Evolutionary conservation across 2,329 filamentous ascomycete species (phyloP).

Genomic region (Chrysosporium keratinophilum): DNA sequence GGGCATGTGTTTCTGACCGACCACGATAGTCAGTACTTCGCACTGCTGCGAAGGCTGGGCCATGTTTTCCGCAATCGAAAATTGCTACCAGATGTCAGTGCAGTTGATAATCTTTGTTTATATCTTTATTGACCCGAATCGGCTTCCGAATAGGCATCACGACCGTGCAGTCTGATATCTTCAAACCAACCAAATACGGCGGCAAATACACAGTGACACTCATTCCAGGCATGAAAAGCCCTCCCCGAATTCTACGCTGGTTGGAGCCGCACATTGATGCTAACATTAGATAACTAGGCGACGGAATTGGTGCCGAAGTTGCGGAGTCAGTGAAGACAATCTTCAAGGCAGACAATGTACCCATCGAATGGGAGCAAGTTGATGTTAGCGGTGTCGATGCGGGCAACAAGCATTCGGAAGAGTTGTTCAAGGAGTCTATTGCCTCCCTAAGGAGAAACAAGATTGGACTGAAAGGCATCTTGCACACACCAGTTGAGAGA

Average conservation of each 20-base stretch:
- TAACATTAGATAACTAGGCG: slow-evolving; percentile 41
- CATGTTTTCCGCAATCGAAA: slow-evolving; percentile 41
- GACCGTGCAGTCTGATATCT: slow-evolving; percentile 86
- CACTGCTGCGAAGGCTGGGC: slow-evolving; percentile 38
- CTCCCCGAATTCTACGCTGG: slow-evolving; percentile 16
- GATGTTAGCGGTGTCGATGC: slow-evolving; percentile 86
- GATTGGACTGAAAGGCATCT: slow-evolving; percentile 95
- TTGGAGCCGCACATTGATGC: neutral
- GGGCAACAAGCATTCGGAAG: slow-evolving; percentile 78
- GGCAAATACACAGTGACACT: slow-evolving; percentile 98
- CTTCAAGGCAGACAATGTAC: slow-evolving; percentile 99
- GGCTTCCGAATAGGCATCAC: slow-evolving; percentile 47
- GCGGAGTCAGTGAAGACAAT: slow-evolving; percentile 97
- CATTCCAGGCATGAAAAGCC: slow-evolving; percentile 62
- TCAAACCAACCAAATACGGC: slow-evolving; percentile 98
- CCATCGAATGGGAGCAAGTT: slow-evolving; percentile 97
- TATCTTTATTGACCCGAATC: neutral
- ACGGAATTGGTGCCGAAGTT: slow-evolving; percentile 96
- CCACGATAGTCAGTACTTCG: slow-evolving; percentile 45
- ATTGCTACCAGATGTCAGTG: slow-evolving; percentile 47
- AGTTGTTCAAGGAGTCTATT: slow-evolving; percentile 90
- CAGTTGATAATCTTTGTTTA: slow-evolving; percentile 2
- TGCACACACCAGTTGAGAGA: slow-evolving; percentile 92
- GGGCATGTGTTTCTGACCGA: slow-evolving; percentile 32
- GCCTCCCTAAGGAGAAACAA: slow-evolving; percentile 96